A percentile compares a stretch with the other conserved stretches of the same genome.
Evolutionary conservation across 2,329 filamentous ascomycete genomes (phyloP).

Genomic region (Claviceps monticola): DNA sequence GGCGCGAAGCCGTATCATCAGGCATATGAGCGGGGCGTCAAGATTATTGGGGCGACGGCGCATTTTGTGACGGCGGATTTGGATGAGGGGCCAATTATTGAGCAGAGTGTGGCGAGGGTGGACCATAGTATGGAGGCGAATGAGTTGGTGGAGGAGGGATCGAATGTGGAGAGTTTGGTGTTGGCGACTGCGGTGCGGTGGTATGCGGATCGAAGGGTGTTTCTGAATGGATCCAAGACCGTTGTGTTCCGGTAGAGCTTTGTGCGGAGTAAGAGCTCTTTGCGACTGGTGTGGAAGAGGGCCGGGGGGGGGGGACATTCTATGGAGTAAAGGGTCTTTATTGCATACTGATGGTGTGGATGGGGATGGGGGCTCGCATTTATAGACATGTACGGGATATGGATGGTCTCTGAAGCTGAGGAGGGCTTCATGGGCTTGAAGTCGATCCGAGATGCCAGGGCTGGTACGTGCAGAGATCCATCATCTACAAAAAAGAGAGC

Average conservation of each 20-base stretch:
- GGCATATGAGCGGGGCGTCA: constrained; percentile 73
- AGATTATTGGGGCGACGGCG: constrained; percentile 76
- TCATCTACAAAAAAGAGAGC: too few species aligned
- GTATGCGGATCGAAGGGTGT: constrained; percentile 65
- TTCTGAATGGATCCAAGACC: constrained; percentile 68
- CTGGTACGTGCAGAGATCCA: too few species aligned
- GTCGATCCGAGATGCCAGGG: too few species aligned
- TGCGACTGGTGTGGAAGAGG: too few species aligned
- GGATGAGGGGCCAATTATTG: constrained; percentile 79
- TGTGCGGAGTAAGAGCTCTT: too few species aligned
- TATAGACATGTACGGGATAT: too few species aligned
- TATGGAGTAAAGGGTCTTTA: too few species aligned
- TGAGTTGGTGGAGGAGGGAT: constrained; percentile 65
- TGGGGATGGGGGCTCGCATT: too few species aligned
- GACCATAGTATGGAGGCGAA: constrained; percentile 65
- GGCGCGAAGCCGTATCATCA: constrained; percentile 81
- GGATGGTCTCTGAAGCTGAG: too few species aligned
- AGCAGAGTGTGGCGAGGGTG: constrained; percentile 66
- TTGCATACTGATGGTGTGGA: too few species aligned
- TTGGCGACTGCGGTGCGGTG: constrained; percentile 71
- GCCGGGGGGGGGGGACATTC: too few species aligned
- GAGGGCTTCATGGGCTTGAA: too few species aligned
- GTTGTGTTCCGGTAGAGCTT: constrained; percentile 47
- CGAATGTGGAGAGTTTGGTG: constrained; percentile 74
- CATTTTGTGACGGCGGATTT: constrained; percentile 78